Percentiles rank a stretch among this genome's conserved stretches.
Conservation (phyloP, 257 asterid species). For the Scutellaria galericulata region DNA sequence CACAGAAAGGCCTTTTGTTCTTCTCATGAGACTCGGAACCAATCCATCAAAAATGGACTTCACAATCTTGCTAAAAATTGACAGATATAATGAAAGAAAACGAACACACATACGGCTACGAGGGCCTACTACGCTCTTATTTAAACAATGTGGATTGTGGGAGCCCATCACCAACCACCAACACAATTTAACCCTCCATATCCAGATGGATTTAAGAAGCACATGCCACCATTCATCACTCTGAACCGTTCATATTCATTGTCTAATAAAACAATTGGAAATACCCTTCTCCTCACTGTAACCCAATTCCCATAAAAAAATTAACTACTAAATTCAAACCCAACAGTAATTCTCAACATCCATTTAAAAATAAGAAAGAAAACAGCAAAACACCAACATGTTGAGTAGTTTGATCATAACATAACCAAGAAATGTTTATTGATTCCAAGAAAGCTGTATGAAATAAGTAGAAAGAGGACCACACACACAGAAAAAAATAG, state of each 20-base stretch:
- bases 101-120: conserved; percentile 31
- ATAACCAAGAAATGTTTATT: not conserved
- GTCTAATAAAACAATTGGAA: conserved; percentile 39
- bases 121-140: conserved; percentile 54
- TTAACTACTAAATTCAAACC: not conserved
- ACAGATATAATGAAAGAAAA: conserved; percentile 29
- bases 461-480: conserved; percentile 33
- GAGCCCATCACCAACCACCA: conserved; percentile 65
- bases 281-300: conserved; percentile 5
- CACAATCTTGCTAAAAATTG: conserved; percentile 23
- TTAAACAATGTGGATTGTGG: conserved; percentile 57
- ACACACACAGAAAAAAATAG: conserved; percentile 16
- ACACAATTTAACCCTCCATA: conserved; percentile 49
- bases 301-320: conserved; percentile 14
- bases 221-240: conserved; percentile 53
- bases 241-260: conserved; percentile 43
- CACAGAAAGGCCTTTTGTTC: conserved; percentile 21
- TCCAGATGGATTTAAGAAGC: conserved; percentile 46
- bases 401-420: conserved; percentile 5
- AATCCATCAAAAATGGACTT: conserved; percentile 33
- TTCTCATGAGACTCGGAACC: conserved; percentile 31
- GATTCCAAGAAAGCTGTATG: conserved; percentile 17
- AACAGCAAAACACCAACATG: not conserved
- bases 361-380: not conserved
- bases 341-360: not conserved